Conservation (phyloP, 2,329 filamentous ascomycete genomes). For the Cercospora beticola region DNA sequence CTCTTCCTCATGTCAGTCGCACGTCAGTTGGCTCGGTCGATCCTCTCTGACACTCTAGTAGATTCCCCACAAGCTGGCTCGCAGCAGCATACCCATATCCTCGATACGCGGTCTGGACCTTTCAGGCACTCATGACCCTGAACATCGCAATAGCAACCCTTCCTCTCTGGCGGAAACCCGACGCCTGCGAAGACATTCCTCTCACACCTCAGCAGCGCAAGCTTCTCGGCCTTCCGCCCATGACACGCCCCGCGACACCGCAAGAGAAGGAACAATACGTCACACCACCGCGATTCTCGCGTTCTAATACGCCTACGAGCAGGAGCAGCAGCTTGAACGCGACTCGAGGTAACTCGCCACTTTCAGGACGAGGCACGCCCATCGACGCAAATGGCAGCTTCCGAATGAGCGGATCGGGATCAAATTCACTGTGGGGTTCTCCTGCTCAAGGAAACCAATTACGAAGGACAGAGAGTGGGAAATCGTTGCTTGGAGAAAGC, state of each 20-base stretch:
- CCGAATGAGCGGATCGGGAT: slow-evolving; percentile 22
- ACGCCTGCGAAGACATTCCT: slow-evolving; percentile 83
- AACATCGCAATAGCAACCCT: slow-evolving; percentile 71
- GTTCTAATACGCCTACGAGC: slow-evolving; percentile 67
- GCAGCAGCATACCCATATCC: slow-evolving; percentile 26
- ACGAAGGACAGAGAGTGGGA: slow-evolving; percentile 16
- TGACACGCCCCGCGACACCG: slow-evolving; percentile 61
- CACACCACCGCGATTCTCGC: slow-evolving; percentile 83
- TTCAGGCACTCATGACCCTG: slow-evolving; percentile 55
- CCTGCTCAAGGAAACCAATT: slow-evolving; percentile 14
- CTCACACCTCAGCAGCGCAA: slow-evolving; percentile 85
- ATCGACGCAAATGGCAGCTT: slow-evolving; percentile 19
- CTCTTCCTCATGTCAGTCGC: slow-evolving; percentile 32
- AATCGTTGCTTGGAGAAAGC: slow-evolving; percentile 5
- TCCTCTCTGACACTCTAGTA: slow-evolving; percentile 2
- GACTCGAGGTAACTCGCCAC: slow-evolving; percentile 53
- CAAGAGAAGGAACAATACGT: slow-evolving; percentile 70
- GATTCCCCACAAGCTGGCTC: slow-evolving; percentile 24
- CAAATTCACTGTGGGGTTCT: slow-evolving; percentile 12
- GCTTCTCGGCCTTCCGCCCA: slow-evolving; percentile 76
- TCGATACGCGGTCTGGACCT: slow-evolving; percentile 45
- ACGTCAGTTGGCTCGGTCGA: not conserved
- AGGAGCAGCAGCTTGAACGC: slow-evolving; percentile 49
- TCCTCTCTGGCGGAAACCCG: slow-evolving; percentile 69
- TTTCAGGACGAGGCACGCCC: slow-evolving; percentile 53